A percentile compares a stretch with the other conserved stretches of the same genome.
These are phyloP conservation scores for Diaporthe nobilis DNA, from an alignment of 2,329 filamentous ascomycete genomes.

Conservation along the genomic window DNA sequence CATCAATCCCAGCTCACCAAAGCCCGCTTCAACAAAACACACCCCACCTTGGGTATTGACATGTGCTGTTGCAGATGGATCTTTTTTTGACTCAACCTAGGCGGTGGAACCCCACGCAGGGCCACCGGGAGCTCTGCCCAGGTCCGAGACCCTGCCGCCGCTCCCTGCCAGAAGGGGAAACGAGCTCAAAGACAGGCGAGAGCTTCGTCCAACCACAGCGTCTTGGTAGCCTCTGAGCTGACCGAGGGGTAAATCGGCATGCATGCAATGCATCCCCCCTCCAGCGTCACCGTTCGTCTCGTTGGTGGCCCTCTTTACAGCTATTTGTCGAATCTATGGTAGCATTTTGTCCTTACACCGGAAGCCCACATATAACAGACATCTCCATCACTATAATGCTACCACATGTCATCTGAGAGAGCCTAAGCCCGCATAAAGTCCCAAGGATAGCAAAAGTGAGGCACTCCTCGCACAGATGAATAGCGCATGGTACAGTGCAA, in stretches of 20 bases:
- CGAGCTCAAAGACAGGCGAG: constrained; percentile 31
- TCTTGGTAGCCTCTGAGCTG: constrained; percentile 34
- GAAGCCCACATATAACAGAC: neutral
- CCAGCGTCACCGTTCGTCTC: neutral
- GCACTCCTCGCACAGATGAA: constrained; percentile 17
- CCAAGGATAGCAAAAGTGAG: constrained; percentile 1
- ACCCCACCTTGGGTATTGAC: constrained; percentile 8
- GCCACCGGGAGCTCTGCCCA: neutral
- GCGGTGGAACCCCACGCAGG: constrained; percentile 18
- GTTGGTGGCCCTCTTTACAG: neutral
- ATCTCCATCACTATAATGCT: neutral
- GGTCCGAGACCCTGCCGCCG: constrained; percentile 11
- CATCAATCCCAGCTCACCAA: neutral
- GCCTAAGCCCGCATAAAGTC: neutral
- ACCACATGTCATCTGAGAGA: neutral
- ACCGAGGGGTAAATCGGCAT: constrained; percentile 23
- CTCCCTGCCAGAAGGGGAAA: constrained; percentile 38
- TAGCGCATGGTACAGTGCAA: constrained; percentile 4
- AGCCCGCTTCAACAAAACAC: constrained; percentile 10
- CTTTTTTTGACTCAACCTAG: constrained; percentile 26
- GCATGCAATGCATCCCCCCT: neutral
- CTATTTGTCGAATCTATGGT: neutral
- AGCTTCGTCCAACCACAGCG: constrained; percentile 39
- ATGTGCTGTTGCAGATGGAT: constrained; percentile 24
- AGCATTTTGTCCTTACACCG: neutral